phyloP scores from a whole-genome alignment of 768 basidiomycete genomes.

The Auricularia cornea region DNA sequence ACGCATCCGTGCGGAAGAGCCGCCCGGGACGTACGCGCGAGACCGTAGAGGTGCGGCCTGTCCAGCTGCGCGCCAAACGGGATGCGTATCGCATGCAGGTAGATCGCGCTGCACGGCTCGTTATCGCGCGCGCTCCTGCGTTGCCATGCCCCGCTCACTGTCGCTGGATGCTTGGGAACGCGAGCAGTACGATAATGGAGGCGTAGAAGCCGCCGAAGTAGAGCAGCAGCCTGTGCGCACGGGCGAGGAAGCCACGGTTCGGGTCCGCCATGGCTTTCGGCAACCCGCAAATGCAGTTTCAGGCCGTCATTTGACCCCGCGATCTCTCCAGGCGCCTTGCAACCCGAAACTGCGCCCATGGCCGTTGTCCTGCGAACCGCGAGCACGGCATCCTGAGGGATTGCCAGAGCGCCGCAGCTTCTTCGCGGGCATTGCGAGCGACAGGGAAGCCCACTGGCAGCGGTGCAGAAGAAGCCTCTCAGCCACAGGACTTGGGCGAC shows the following conservation, averaged over 20 bases:
- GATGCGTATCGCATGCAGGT: slow-evolving; percentile 55
- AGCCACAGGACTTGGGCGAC: no score
- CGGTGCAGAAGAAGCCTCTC: no score
- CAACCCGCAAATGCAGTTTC: no score
- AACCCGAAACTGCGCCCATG: no score
- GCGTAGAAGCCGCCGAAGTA: slow-evolving; percentile 48
- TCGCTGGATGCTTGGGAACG: slow-evolving; percentile 57
- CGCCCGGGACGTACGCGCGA: slow-evolving; percentile 55
- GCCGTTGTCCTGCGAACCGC: no score
- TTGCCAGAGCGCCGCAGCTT: no score
- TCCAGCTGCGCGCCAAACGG: slow-evolving; percentile 59
- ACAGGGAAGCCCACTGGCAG: no score
- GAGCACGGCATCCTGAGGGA: no score
- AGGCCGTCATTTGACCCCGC: no score
- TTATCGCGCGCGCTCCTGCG: not conserved
- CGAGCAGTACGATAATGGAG: slow-evolving; percentile 41
- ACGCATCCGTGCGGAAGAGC: not conserved
- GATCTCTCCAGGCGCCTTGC: no score
- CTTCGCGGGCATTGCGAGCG: no score
- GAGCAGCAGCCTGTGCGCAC: slow-evolving; percentile 26
- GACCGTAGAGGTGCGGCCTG: slow-evolving; percentile 66
- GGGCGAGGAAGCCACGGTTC: slow-evolving; percentile 15
- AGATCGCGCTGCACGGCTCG: slow-evolving; percentile 38
- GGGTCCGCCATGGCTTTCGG: not conserved
- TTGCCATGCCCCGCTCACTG: slow-evolving; percentile 41